A percentile compares a stretch with the other conserved stretches of the same genome.
Evolutionary conservation across 1,284 basidiomycete genomes (phyloP).

Genomic region (Cryptococcus floricola): DNA sequence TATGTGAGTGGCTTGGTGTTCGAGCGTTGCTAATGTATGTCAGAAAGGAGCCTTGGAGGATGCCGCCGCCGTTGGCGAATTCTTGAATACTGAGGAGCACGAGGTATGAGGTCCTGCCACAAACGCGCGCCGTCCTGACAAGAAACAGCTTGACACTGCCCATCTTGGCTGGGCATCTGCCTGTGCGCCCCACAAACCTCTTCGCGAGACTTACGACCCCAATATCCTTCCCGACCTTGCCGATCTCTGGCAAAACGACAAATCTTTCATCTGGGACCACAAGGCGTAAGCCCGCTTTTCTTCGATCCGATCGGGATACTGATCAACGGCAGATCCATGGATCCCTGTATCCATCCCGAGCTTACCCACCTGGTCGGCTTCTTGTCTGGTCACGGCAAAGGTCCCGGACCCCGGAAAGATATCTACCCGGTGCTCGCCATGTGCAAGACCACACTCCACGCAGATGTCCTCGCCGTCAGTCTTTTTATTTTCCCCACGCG

Average conservation of each 20-base stretch:
- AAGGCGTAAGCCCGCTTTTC: slow-evolving; percentile 33
- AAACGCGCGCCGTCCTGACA: background rate
- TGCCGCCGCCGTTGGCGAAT: slow-evolving; percentile 38
- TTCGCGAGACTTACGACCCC: slow-evolving; percentile 30
- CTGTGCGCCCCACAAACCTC: slow-evolving; percentile 41
- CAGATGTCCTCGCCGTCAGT: slow-evolving; percentile 61
- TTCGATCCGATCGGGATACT: background rate
- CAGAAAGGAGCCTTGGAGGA: slow-evolving; percentile 36
- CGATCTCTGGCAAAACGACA: slow-evolving; percentile 29
- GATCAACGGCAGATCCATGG: slow-evolving; percentile 52
- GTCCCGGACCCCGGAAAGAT: slow-evolving; percentile 54
- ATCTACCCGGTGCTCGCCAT: slow-evolving; percentile 58
- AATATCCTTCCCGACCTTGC: slow-evolving; percentile 27
- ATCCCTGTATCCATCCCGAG: slow-evolving; percentile 59
- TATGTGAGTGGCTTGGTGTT: slow-evolving; percentile 29
- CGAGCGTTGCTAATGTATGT: slow-evolving; percentile 3
- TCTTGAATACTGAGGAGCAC: slow-evolving; percentile 27
- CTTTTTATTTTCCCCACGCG: slow-evolving; percentile 7
- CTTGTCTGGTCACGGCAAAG: slow-evolving; percentile 53
- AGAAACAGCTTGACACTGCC: slow-evolving; percentile 23
- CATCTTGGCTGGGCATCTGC: slow-evolving; percentile 46
- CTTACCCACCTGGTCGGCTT: slow-evolving; percentile 58
- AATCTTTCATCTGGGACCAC: slow-evolving; percentile 44
- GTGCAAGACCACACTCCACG: slow-evolving; percentile 57
- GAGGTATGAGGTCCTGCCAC: slow-evolving; percentile 5